Evolutionary conservation across 345 rosid genomes (phyloP), one percentile per base, ranked within the genome.

Genomic region (Populus deltoides): DNA sequence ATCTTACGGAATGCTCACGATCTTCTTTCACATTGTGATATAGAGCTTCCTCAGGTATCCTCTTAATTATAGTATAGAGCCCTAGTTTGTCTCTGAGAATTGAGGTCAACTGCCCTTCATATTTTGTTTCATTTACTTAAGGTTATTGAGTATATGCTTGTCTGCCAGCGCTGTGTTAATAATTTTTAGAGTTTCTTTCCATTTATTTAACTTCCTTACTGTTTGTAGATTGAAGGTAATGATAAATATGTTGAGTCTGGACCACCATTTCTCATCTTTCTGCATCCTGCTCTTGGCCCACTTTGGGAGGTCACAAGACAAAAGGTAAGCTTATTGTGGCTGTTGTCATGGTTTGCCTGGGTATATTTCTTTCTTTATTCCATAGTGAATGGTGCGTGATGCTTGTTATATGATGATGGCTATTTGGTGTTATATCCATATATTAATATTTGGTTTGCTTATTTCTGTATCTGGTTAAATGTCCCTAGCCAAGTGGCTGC

Each of bases 231-330:
- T 79, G 92, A 88, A 83, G 75, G 87, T 75, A 92, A 95, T 72
- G 91, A 89, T 67, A 85, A 75, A 18, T 95, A 93, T 76, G 82
- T 88, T 43, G 75, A 88, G 68, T 86, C 89, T 70, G 92, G 91
- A 77, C 98, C 98, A 51, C 97, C 97, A 24, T 93, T 87, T 90
- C 93, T 93, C 70, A 92, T 95, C 80, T 87, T 93, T 87, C 84
- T 95, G 75, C 99, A 93, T 87, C 98, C 98, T 47, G 97, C 93
- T 73, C 94, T 93, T 3, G 99, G 98, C 74, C 97, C 97, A 69
- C 92, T 93, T 88, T 95, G 99, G 98, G 94, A 95, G 81, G 90
- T 95, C 65, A 83, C 90, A 61, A 85, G 92, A 83, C 96, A 92
- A 84, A 95, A 93, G 89, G 98, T 90, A 80, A 80, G 82, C 31